A percentile compares a stretch with the other conserved stretches of the same genome.
Conservation (phyloP, 768 basidiomycete genomes). For the Auriculariales sp. region DNA sequence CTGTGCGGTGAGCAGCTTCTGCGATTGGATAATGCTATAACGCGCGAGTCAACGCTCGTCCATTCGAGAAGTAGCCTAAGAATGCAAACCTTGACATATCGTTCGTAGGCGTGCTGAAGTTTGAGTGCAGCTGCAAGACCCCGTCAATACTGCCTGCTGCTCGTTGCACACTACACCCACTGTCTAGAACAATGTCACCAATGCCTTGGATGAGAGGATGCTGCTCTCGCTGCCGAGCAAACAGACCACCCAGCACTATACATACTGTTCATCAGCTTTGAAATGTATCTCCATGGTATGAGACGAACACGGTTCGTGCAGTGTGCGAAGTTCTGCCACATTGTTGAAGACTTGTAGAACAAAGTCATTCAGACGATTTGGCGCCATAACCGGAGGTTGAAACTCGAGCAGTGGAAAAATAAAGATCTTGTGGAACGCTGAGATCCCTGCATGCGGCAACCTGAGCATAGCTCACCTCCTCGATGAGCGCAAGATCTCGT, state of each 20-base stretch:
- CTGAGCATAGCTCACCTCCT: slow-evolving; percentile 33
- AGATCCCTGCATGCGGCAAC: slow-evolving; percentile 1
- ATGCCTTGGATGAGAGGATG: slow-evolving; percentile 73
- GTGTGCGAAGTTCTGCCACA: slow-evolving; percentile 44
- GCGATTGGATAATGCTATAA: slow-evolving; percentile 61
- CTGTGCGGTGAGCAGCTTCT: slow-evolving; percentile 66
- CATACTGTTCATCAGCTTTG: too few relatives aligned
- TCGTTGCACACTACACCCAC: slow-evolving; percentile 23
- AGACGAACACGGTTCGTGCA: slow-evolving; percentile 53
- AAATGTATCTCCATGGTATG: too few relatives aligned
- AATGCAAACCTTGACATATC: slow-evolving; percentile 46
- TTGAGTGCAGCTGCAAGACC: slow-evolving; percentile 16
- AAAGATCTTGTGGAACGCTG: slow-evolving; percentile 40
- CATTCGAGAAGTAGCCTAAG: not conserved
- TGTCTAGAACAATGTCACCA: slow-evolving; percentile 72
- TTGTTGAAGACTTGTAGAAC: slow-evolving; percentile 78
- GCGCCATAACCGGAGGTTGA: slow-evolving; percentile 50
- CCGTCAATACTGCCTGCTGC: not conserved
- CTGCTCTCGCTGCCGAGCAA: slow-evolving; percentile 68
- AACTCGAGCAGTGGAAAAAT: slow-evolving; percentile 47
- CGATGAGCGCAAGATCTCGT: slow-evolving; percentile 54
- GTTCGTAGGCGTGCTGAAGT: slow-evolving; percentile 57
- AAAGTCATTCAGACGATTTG: slow-evolving; percentile 44
- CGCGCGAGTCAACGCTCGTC: not conserved
- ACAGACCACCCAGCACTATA: slow-evolving; percentile 64